Base-by-base conservation (phyloP, 2,329 filamentous ascomycete species). In the Ophiostoma sp. region DNA sequence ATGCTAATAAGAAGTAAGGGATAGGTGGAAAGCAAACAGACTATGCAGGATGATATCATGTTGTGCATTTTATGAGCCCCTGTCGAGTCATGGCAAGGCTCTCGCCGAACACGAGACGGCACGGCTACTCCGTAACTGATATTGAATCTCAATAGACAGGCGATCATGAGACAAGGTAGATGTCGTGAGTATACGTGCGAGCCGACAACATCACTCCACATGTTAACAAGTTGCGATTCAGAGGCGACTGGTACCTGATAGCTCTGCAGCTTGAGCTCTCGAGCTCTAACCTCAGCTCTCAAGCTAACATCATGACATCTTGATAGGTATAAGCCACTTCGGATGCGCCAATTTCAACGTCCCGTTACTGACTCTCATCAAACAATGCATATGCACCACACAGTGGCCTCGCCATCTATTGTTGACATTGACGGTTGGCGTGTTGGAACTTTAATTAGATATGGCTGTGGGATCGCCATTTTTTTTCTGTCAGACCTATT, bases 81-180 rank as follows among this genome's bases (percentile, higher is more conserved):
- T 63, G 3, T 63, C 60, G 16, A 44, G 60, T 44, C 60, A 63
- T 63, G 60, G 40, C 60, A 18, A 63, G 60, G 14, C 60, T 63
- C 6, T 12, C 16, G 12, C n/a, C 60, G 5, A 40, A 62, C 58
- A 41, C 16, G 58, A 62, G 38, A n/a, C 58, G 58, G 58, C 38
- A 62, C 58, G 58, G 58, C 58, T 16, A 62, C 36, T 7, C 27
- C 36, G 58, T 9, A 16, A 36, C 14, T 14, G 1, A 41, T 41
- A 38, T 16, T 18, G 27, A 38, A 38, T 60, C 9, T 16, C 55
- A 60, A 18, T 12, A 38, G 27, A 27, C 27, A 27, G 27, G 27
- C 27, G 27, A 27, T 36, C 12, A 60, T 60, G 55, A 6, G 55
- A 40, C 47, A 27, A n/a, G 16, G n/a, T 7, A n/a, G n/a, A n/a